phyloP scores from a whole-genome alignment of 768 basidiomycete species.

The Guyanaporus albipodus region DNA sequence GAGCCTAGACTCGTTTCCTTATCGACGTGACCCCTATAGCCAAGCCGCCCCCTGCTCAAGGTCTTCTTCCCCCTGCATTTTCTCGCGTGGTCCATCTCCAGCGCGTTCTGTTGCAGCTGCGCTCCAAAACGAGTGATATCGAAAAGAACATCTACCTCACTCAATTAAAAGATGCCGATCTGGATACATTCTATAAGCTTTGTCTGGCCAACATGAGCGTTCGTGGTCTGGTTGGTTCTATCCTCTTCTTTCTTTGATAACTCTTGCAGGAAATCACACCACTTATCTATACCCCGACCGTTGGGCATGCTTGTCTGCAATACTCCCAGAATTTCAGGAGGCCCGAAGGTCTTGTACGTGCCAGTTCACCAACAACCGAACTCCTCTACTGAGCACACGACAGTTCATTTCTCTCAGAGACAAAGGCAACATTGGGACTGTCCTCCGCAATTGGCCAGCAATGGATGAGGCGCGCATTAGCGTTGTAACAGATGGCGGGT shows the following conservation, averaged over 20 bases:
- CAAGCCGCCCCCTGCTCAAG: constrained; percentile 43
- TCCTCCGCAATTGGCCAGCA: constrained; percentile 71
- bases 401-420: constrained; percentile 80
- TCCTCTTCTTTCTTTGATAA: not conserved
- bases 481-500: constrained; percentile 86
- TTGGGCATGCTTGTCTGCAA: constrained; percentile 86
- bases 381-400: constrained; percentile 14
- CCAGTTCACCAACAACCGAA: constrained; percentile 1
- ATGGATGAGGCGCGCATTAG: constrained; percentile 77
- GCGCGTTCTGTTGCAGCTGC: constrained; percentile 67
- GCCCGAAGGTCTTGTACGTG: constrained; percentile 65
- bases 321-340: constrained; percentile 75
- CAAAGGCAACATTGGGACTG: constrained; percentile 69
- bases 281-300: constrained; percentile 88
- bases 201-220: constrained; percentile 61
- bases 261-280: constrained; percentile 54
- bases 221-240: constrained; percentile 1
- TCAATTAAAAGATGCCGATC: constrained; percentile 68
- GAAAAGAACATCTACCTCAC: constrained; percentile 87
- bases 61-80: constrained; percentile 58
- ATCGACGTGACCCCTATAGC: constrained; percentile 29
- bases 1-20: not conserved
- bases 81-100: constrained; percentile 48
- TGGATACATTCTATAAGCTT: constrained; percentile 72
- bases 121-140: constrained; percentile 67